Evolutionary conservation across 2,329 filamentous ascomycete species (phyloP).

Genomic region (Pseudogymnoascus sp.): DNA sequence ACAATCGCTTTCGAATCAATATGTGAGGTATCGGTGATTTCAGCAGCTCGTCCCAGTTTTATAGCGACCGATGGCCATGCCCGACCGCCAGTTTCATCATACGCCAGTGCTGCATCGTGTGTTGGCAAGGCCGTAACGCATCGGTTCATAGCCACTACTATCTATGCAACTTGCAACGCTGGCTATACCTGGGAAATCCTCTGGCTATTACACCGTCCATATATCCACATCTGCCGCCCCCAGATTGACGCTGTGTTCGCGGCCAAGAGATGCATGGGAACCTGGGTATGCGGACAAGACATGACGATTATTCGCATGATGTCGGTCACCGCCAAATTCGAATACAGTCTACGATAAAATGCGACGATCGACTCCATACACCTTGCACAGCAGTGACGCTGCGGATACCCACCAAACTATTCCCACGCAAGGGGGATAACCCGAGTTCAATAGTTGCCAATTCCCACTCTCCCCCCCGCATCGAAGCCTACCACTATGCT

Average conservation of each 20-base stretch:
- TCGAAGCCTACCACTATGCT: not conserved
- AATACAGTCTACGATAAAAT: not conserved
- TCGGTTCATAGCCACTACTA: not conserved
- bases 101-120: slow-evolving; percentile 13
- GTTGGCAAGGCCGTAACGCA: slow-evolving; percentile 11
- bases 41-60: not conserved
- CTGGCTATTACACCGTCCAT: slow-evolving; percentile 10
- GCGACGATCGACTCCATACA: not conserved
- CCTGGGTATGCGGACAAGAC: not conserved
- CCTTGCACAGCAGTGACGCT: not conserved
- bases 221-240: not conserved
- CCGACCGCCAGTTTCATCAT: not conserved
- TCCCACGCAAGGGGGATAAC: not conserved
- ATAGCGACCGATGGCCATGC: slow-evolving; percentile 7
- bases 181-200: not conserved
- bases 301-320: not conserved
- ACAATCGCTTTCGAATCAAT: not conserved
- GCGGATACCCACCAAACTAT: not conserved
- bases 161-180: slow-evolving; percentile 10
- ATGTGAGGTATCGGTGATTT: not conserved
- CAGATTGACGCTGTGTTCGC: not conserved
- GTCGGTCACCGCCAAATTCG: not conserved
- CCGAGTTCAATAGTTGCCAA: not conserved
- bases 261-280: not conserved
- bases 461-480: not conserved